Evolutionary conservation across 2,329 filamentous ascomycete species (phyloP), one percentile per base, ranked within the genome.

Genomic region (Ceratocystis diversiconidia): DNA sequence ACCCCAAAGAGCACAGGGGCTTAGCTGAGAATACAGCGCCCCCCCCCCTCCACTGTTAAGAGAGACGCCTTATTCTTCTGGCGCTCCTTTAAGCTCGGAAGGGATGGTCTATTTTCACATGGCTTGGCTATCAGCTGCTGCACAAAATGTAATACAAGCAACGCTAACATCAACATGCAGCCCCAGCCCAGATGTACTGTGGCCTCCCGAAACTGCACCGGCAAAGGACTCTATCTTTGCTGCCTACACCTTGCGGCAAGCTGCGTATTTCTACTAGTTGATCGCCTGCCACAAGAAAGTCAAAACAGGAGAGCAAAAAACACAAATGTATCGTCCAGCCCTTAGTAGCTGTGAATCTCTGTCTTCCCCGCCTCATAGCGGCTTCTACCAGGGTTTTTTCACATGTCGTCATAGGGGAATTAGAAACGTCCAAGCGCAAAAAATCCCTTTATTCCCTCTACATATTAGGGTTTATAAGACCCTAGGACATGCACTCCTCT

Each of bases 321-420:
- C 5, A 48, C 17, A 48, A 19, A 6, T 52, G 22, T 3, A 12
- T 15, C 17, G 10, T 15, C 10, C 8, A 4, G 48, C 5, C 22
- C 48, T 52, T 6, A 3, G 25, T 19, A 12, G 15, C 48, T 4
- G 4, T 41, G 36, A 12, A 12, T 41, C 3, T 41, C 10, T 41
- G 4, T 12, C 12, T 41, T 15, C 36, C 36, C 36, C 10, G 12
- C 36, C 36, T 41, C 36, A 41, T 41, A 41, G 10, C 36, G 12
- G 3, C 36, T 41, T 3, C 36, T 32, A 41, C 36, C 36, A 41
- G 36, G 52, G 17, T 2, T 17, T 57, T 22, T 57, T n/a, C 25
- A 59, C 55, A 59, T 59, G 55, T 59, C 55, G 55, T 59, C 55
- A 59, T 59, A 59, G 25, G 10, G 36, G 3, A 41, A 41, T 41